These are phyloP conservation scores for Sugiyamaella valdiviana DNA, from an alignment of 805 yeast genomes.

Conservation along the genomic window DNA sequence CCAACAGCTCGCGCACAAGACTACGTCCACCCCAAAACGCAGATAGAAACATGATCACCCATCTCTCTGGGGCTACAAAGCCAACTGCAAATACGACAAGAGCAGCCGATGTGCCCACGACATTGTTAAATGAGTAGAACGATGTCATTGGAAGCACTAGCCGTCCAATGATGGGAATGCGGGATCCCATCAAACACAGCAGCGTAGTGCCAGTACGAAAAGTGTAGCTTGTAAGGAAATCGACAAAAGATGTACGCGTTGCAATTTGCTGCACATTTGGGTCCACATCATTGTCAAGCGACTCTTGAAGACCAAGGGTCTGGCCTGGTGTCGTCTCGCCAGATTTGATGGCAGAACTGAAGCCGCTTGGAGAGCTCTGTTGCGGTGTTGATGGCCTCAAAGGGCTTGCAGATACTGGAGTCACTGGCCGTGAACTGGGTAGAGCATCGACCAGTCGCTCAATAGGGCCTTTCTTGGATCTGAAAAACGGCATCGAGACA, in stretches of 20 bases:
- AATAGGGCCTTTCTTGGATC: background rate
- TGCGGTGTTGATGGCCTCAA: background rate
- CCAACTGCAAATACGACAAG: slow-evolving; percentile 32
- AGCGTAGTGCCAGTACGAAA: slow-evolving; percentile 28
- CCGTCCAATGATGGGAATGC: slow-evolving; percentile 40
- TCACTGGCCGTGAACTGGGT: background rate
- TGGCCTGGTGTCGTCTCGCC: too few species aligned
- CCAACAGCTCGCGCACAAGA: slow-evolving; percentile 41
- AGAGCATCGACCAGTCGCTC: background rate
- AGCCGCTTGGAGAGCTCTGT: background rate
- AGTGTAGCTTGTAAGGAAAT: slow-evolving; percentile 12
- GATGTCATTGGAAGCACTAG: slow-evolving; percentile 39
- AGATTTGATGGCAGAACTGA: background rate
- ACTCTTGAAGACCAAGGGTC: background rate
- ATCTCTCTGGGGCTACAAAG: slow-evolving; percentile 34
- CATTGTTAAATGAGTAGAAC: slow-evolving; percentile 39
- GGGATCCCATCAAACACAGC: slow-evolving; percentile 32
- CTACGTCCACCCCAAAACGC: slow-evolving; percentile 44
- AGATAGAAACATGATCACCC: slow-evolving; percentile 36
- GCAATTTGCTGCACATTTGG: background rate
- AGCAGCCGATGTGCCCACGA: slow-evolving; percentile 45
- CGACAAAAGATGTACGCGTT: slow-evolving; percentile 1
- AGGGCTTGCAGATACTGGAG: background rate
- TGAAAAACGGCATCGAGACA: background rate
- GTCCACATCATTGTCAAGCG: background rate